These are phyloP conservation scores for Cladosporium halotolerans DNA, from an alignment of 2,329 filamentous ascomycete genomes.

Conservation along the genomic window DNA sequence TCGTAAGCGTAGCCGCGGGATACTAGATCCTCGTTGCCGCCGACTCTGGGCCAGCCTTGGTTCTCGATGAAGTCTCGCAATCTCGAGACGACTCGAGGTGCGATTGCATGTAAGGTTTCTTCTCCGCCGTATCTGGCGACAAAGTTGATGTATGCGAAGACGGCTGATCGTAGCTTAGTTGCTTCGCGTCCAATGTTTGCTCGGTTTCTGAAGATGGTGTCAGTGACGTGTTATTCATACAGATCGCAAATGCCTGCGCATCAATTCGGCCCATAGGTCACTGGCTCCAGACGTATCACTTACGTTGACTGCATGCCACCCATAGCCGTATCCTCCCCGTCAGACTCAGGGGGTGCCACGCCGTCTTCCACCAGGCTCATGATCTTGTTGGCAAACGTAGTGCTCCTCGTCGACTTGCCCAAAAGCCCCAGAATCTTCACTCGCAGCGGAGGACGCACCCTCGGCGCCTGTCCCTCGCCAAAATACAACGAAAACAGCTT, in stretches of 20 bases:
- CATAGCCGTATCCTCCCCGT: slow-evolving; percentile 29
- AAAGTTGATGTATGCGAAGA: slow-evolving; percentile 85
- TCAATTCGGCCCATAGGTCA: too few species aligned
- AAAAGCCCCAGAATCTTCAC: slow-evolving; percentile 71
- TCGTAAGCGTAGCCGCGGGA: slow-evolving; percentile 82
- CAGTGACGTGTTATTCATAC: slow-evolving; percentile 4
- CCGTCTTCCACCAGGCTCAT: slow-evolving; percentile 63
- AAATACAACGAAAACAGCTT: slow-evolving; percentile 69
- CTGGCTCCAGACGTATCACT: slow-evolving; percentile 10
- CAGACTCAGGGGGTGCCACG: slow-evolving; percentile 41
- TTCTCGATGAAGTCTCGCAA: slow-evolving; percentile 68
- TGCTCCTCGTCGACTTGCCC: slow-evolving; percentile 68
- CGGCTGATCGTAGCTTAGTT: slow-evolving; percentile 70
- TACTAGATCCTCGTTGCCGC: slow-evolving; percentile 50
- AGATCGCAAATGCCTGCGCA: neutral
- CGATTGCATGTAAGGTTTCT: slow-evolving; percentile 58
- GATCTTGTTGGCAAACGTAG: slow-evolving; percentile 62
- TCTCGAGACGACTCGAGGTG: slow-evolving; percentile 59
- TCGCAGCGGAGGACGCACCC: slow-evolving; percentile 62
- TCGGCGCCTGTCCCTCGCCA: slow-evolving; percentile 39
- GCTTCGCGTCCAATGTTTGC: slow-evolving; percentile 61
- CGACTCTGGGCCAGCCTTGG: slow-evolving; percentile 74
- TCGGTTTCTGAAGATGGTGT: slow-evolving; percentile 26
- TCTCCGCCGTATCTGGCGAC: slow-evolving; percentile 66
- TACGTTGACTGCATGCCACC: slow-evolving; percentile 23